Base-by-base conservation (phyloP, 2,329 filamentous ascomycete species). In the Colletotrichum navitas region DNA sequence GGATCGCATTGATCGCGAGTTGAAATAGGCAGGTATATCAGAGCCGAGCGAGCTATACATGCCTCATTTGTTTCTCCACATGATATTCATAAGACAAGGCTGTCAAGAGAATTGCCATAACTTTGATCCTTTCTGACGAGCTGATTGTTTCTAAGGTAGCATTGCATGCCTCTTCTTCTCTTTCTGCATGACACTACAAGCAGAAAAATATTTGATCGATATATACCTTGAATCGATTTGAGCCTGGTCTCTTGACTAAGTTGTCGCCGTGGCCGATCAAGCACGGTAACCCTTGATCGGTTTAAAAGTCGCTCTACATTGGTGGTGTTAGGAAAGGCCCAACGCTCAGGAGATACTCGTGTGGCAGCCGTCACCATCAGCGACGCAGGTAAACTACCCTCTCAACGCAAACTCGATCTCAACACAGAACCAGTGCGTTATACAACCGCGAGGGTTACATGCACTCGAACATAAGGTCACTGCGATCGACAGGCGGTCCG, bases 391-490 rank as follows among this genome's bases (percentile, higher is more conserved):
- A 64, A 54, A 24, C 32, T 11, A 1, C 10, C 21, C 47, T 41
- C 6, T 52, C 14, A 16, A n/a, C 21, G 34, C 24, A 5, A 12
- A 12, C 10, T 2, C 11, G 2, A 10, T 24, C 39, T 32, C 12
- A 11, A 10, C 29, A 18, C 3, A n/a, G n/a, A 32, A 39, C 29
- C 39, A 21, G 24, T 76, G 75, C 11, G 47, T 24, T 24, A 6
- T 5, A 49, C 3, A 0, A 0, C 75, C 74, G 2, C 76, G 73
- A 11, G 77, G 76, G 2, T 63, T 78, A 10, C 70, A 75, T 1
- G 75, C 74, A 11, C 71, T 77, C 32, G 74, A 73, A 1, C 77
- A 78, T 43, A 61, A 75, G 1, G 74, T 76, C 29, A 77, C 75
- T 7, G 71, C 69, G 18, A 78, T 76, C 36, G 75, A 78, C 64